A percentile compares a stretch with the other conserved stretches of the same genome.
phyloP scores from a whole-genome alignment of 345 rosid species.

The Eucalyptus sp. region DNA sequence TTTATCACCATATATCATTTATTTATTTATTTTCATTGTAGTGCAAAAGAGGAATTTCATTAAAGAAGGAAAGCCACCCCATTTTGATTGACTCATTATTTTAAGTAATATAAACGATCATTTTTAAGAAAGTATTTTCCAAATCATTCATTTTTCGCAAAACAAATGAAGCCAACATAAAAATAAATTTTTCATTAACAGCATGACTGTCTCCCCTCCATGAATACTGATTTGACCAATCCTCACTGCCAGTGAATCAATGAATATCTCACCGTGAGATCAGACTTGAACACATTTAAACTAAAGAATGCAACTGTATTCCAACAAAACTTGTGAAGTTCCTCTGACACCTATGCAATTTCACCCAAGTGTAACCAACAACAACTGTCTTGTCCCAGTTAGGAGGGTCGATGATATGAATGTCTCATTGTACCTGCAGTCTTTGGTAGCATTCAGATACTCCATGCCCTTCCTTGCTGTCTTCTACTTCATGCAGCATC shows the following conservation, averaged over 20 bases:
- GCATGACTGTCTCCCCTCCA: background rate
- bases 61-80: background rate
- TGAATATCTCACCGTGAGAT: background rate
- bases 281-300: background rate
- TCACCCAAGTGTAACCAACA: background rate
- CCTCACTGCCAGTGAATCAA: background rate
- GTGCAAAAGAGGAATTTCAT: background rate
- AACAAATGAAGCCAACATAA: accelerated
- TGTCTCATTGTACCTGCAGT: background rate
- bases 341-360: background rate
- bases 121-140: accelerated
- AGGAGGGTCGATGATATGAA: background rate
- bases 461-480: background rate
- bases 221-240: background rate
- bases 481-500: background rate
- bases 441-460: background rate
- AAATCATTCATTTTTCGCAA: background rate
- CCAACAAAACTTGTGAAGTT: background rate
- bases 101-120: background rate
- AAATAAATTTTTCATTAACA: background rate
- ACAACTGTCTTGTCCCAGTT: background rate
- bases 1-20: background rate
- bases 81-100: background rate
- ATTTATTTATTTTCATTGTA: background rate
- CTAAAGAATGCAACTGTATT: background rate